Evolutionary conservation across 164 flowering plant genomes (phyloP).

Genomic region (Saururus chinensis): DNA sequence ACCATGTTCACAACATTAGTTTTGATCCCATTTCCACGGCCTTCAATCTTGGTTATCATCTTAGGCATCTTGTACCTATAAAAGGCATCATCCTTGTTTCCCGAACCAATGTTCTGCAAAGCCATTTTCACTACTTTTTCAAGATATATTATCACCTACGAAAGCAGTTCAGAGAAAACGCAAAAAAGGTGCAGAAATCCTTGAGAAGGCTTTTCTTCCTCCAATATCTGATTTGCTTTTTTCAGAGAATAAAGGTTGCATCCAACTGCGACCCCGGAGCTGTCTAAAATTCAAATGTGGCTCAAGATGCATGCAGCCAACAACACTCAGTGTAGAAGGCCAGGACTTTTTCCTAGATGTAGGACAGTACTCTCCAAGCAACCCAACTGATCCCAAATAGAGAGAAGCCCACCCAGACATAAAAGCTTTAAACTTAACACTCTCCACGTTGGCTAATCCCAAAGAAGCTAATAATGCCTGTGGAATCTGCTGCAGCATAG

Average conservation of each 20-base stretch:
- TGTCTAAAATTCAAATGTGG: conserved; percentile 5
- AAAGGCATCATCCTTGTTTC: conserved; percentile 91
- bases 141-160: background rate
- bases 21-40: conserved; percentile 93
- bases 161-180: background rate
- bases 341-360: conserved; percentile 38
- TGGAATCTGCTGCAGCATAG: background rate
- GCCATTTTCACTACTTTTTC: conserved; percentile 41
- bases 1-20: conserved; percentile 90
- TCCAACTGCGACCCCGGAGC: conserved; percentile 19
- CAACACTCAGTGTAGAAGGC: conserved; percentile 10
- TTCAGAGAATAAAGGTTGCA: conserved; percentile 21
- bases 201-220: background rate
- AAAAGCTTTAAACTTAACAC: conserved; percentile 43
- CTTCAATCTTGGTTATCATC: conserved; percentile 91
- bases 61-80: conserved; percentile 95
- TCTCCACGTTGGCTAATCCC: conserved; percentile 43
- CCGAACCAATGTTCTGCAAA: conserved; percentile 85
- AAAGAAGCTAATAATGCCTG: background rate
- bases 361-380: conserved; percentile 66
- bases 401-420: conserved; percentile 58
- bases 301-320: conserved; percentile 39
- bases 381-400: conserved; percentile 51
- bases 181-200: background rate
- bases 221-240: conserved; percentile 7